Base-by-base conservation (phyloP, 768 basidiomycete species). In the Steccherinum ochraceum region DNA sequence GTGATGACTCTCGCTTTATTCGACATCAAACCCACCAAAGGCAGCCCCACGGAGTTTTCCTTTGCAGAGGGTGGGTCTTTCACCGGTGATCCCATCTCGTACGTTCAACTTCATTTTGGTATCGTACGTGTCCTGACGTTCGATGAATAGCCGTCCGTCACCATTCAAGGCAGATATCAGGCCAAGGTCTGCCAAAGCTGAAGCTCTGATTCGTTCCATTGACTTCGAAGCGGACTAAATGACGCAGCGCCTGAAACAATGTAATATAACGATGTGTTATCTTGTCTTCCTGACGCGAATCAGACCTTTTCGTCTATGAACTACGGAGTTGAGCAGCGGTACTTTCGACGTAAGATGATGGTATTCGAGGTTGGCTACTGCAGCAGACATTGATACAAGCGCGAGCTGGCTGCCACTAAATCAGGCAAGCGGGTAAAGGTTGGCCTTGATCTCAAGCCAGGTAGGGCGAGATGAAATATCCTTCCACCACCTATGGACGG, bases 401-500 rank as follows among this genome's bases (percentile, higher is more conserved):
- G n/a, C n/a, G n/a, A n/a, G n/a, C n/a, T n/a, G n/a, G n/a, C n/a
- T n/a, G n/a, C n/a, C n/a, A n/a, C n/a, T n/a, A n/a, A n/a, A n/a
- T n/a, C n/a, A n/a, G n/a, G n/a, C n/a, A n/a, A n/a, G n/a, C n/a
- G n/a, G n/a, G n/a, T n/a, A n/a, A 35, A 35, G 7, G 30, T 35
- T 16, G 30, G 30, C 62, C 57, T 75, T 72, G 40, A 75, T 71
- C 0, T 69, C 67, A 40, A 57, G 52, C 77, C 78, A 80, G 1
- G 76, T 63, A 11, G 68, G 61, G 35, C 76, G 64, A 16, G 68
- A 57, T 12, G 65, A 65, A 27, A 79, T 60, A 12, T 68, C 73
- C 41, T 71, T 67, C 69, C 70, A 79, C 77, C 78, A 79, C 64
- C 75, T 69, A 48, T 11, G 11, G 35, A 39, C 35, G 35, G n/a